Evolutionary conservation across 106 monocot genomes (phyloP).

Genomic region (Vanilla planifolia): DNA sequence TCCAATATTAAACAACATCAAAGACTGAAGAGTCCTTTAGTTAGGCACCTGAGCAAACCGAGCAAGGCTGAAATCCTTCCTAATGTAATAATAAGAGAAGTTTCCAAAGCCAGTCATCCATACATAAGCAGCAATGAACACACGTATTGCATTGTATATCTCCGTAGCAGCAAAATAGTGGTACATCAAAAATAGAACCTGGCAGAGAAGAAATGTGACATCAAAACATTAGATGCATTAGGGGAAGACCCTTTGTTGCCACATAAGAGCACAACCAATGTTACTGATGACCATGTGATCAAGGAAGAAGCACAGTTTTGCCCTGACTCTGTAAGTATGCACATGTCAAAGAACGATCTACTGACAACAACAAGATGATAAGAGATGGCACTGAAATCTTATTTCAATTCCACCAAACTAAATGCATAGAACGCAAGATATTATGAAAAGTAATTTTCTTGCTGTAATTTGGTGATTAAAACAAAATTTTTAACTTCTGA

Average conservation of each 20-base stretch:
- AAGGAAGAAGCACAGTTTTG: no score
- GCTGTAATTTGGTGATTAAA: no score
- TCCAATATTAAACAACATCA: constrained; percentile 7
- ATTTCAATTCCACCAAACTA: no score
- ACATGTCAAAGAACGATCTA: no score
- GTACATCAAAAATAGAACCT: constrained; percentile 97
- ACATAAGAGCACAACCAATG: neutral
- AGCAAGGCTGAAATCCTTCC: constrained; percentile 87
- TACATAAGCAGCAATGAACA: constrained; percentile 93
- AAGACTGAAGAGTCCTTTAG: neutral
- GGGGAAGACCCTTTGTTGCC: neutral
- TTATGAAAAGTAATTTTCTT: no score
- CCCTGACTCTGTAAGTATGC: no score
- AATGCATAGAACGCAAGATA: no score
- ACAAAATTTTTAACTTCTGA: no score
- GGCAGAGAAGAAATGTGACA: constrained; percentile 2
- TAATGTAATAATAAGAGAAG: constrained; percentile 90
- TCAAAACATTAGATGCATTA: constrained; percentile 2
- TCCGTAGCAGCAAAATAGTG: constrained; percentile 93
- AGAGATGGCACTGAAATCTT: no score
- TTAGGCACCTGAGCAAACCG: constrained; percentile 77
- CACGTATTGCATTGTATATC: constrained; percentile 93
- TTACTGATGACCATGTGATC: neutral
- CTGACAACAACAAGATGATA: no score
- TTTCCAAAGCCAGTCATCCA: constrained; percentile 99